Base-by-base conservation (phyloP, 768 basidiomycete genomes). In the Macrolepiota fuliginosa region DNA sequence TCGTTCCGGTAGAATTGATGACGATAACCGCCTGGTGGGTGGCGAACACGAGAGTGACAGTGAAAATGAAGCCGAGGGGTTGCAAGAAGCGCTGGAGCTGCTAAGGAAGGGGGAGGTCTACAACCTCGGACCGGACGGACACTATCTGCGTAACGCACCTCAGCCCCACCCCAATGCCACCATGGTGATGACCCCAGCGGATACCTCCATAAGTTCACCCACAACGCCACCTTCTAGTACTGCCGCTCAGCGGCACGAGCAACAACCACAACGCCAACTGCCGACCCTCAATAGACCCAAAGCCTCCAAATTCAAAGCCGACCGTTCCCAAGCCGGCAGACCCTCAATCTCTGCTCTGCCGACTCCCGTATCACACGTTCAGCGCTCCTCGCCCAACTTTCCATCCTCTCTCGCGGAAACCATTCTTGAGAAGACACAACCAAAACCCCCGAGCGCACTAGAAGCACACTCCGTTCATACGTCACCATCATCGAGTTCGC, bases 1-100 rank as follows among this genome's bases (percentile, higher is more conserved):
- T 54, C 79, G 79, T 36, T 73, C 81, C n/a, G 87, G 87, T 9
- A 86, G 81, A 67, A 64, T 87, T 32, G 83, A 86, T 64, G 69
- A 72, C 4, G 72, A 81, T 24, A 72, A 76, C 39, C 77, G 72
- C 17, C 76, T 89, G 9, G 74, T 84, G 17, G 85, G 83, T 3
- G 79, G 75, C n/a, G 78, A 77, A 57, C 76, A 73, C 32, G 84
- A 85, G 51, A 87, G 84, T 56, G 84, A 73, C 35, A 84, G 81
- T 53, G 87, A 88, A 59, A 77, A 81, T 22, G 85, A 85, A 65
- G 79, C 77, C 45, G 78, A 80, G 59, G 71, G 66, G 17, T 69
- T 79, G 62, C 81, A 80, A 67, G 84, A 85, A 63, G 71, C 84
- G 7, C 67, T 84, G 29, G 80, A 83, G 22, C 75, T 86, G 49